Base-by-base conservation (phyloP, 2,329 filamentous ascomycete genomes). In the Botryotinia globosa region DNA sequence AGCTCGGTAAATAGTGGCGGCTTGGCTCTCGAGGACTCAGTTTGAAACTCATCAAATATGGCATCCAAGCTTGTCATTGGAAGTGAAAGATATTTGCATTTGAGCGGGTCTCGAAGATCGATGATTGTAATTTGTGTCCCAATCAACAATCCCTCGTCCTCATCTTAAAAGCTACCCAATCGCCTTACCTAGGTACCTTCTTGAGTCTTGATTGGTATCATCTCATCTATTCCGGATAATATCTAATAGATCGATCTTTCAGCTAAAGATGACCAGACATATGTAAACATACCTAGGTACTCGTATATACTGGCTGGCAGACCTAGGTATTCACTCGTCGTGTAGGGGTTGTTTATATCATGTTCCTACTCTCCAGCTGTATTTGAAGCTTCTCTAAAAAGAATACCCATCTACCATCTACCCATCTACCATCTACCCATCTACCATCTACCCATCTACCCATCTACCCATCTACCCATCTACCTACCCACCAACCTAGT, bases 11-110 rank as follows among this genome's bases (percentile, higher is more conserved):
- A 37, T 42, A 22, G 64, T 9, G 64, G 45, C 64, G 64, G 45
- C 64, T 67, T 67, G 25, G 25, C 64, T 67, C 37, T 32, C 8
- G 51, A 48, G 45, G 63, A 66, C 32, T 67, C 64, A 67, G 45
- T 67, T 4, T 67, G 64, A 67, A 67, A 67, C 64, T 51, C 34
- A 14, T 54, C 64, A 45, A n/a, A 25, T 34, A 45, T 48, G 62
- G 10, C 29, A 18, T 56, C n/a, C 51, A 29, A 29, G n/a, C n/a
- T 9, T 39, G 37, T 67, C 64, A 63, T 45, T 22, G 34, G 20
- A 54, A 54, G 45, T 54, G 29, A 45, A 22, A n/a, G 42, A 69
- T 16, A n/a, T 56, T 56, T 18, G 51, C 51, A 29, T 56, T 16
- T 18, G 14, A 29, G 51, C 63, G 63, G 44, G 44, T 16, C 32